phyloP scores from a whole-genome alignment of 495 filamentous ascomycete species.

The Delitschia confertaspora region DNA sequence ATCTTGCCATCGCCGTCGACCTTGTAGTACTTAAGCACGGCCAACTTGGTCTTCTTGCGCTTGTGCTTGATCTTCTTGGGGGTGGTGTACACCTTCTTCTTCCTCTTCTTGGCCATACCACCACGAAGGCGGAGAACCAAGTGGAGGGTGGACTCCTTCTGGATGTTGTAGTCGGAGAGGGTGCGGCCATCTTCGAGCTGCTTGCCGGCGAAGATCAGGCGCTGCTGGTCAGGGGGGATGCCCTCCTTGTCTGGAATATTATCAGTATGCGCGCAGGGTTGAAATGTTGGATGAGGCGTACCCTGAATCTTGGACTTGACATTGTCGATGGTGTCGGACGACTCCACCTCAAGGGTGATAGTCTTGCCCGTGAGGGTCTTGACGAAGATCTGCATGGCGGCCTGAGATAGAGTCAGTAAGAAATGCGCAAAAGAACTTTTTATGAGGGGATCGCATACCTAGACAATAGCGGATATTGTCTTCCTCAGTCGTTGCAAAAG shows the following conservation, averaged over 20 bases:
- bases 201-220: constrained; percentile 99
- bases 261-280: constrained; percentile 1
- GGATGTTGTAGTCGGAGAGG: constrained; percentile 99
- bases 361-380: constrained; percentile 99
- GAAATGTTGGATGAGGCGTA: constrained; percentile 28
- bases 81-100: constrained; percentile 99
- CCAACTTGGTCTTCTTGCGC: constrained; percentile 99
- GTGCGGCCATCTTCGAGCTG: constrained; percentile 99
- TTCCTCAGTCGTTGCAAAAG: constrained; percentile 31
- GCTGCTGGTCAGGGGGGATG: constrained; percentile 99
- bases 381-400: constrained; percentile 98
- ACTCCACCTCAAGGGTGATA: constrained; percentile 99
- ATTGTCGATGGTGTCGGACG: constrained; percentile 99
- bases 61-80: constrained; percentile 99
- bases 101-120: constrained; percentile 94
- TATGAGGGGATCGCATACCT: constrained; percentile 21
- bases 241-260: constrained; percentile 82
- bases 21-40: constrained; percentile 99
- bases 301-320: constrained; percentile 92
- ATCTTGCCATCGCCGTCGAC: constrained; percentile 99
- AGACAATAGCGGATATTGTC: constrained; percentile 30
- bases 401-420: constrained; percentile 14
- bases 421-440: too few species aligned
- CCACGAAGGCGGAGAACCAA: constrained; percentile 95
- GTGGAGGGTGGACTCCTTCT: constrained; percentile 99